These are phyloP conservation scores for Vitis riparia DNA, from an alignment of 164 flowering plant genomes.

Conservation along the genomic window DNA sequence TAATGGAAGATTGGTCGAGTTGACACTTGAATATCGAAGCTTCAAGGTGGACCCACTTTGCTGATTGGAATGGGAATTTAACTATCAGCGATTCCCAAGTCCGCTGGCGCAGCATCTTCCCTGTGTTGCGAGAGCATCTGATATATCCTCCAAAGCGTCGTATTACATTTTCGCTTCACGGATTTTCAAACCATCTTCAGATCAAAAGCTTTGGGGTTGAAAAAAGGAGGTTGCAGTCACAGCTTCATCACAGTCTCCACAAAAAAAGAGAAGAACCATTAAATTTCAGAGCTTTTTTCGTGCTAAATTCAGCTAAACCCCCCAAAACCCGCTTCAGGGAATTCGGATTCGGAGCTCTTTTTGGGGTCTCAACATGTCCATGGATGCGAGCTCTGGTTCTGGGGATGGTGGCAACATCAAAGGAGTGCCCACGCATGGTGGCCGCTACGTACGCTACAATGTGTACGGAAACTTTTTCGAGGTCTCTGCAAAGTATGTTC, in stretches of 20 bases:
- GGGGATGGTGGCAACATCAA: conserved; percentile 29
- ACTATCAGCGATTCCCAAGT: too few species aligned
- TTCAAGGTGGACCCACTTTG: too few species aligned
- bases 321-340: conserved; percentile 4
- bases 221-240: not conserved
- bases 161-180: conserved; percentile 10
- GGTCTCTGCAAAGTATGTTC: conserved; percentile 63
- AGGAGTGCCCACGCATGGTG: conserved; percentile 60
- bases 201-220: conserved; percentile 12
- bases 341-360: not conserved
- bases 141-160: not conserved
- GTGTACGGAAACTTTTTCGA: conserved; percentile 67
- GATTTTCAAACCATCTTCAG: conserved; percentile 18
- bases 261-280: not conserved
- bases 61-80: too few species aligned
- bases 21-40: too few species aligned
- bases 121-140: too few species aligned
- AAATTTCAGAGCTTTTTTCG: not conserved
- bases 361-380: conserved; percentile 12
- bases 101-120: too few species aligned
- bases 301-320: not conserved
- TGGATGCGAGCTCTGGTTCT: conserved; percentile 26
- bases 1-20: too few species aligned
- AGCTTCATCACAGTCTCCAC: not conserved
- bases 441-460: conserved; percentile 60